A percentile compares a stretch with the other conserved stretches of the same genome.
Conservation (phyloP, 495 filamentous ascomycete genomes). For the Aspergillus mulundensis region DNA sequence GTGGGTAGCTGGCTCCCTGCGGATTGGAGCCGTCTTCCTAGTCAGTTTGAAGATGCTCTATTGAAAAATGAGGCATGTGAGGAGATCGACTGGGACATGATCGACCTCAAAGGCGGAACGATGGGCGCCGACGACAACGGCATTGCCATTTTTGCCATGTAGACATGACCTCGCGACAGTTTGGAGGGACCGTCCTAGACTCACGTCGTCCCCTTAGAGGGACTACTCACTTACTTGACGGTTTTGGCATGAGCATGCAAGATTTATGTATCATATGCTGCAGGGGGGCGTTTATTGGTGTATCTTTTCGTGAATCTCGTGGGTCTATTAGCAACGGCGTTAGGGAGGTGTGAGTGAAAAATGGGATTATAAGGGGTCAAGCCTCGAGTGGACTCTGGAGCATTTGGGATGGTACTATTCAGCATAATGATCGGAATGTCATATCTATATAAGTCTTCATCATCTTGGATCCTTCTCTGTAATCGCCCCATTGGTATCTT, state of each 20-base stretch:
- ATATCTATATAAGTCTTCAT: not conserved
- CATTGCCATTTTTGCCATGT: conserved; percentile 28
- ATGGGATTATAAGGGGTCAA: conserved; percentile 9
- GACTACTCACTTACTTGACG: not conserved
- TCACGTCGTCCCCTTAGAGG: not conserved
- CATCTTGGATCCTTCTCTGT: not conserved
- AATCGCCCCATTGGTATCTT: not conserved
- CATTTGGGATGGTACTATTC: not conserved
- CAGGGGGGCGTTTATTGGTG: conserved; percentile 7
- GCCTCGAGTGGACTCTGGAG: not conserved
- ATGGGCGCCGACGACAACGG: conserved; percentile 24
- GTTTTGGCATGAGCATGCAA: conserved; percentile 21
- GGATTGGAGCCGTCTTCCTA: conserved; percentile 32
- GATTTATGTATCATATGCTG: conserved; percentile 20
- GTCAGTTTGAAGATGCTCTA: conserved; percentile 21
- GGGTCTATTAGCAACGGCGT: conserved; percentile 37
- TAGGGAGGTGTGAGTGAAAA: conserved; percentile 25
- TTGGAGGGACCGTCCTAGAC: conserved; percentile 9
- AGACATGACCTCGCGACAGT: conserved; percentile 8
- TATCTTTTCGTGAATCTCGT: conserved; percentile 15
- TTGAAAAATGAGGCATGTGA: conserved; percentile 26
- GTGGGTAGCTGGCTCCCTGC: conserved; percentile 31
- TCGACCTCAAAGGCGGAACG: conserved; percentile 24
- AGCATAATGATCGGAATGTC: not conserved
- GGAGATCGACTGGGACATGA: conserved; percentile 30